phyloP scores from a whole-genome alignment of 768 basidiomycete genomes.

The Lyophyllum decastes region DNA sequence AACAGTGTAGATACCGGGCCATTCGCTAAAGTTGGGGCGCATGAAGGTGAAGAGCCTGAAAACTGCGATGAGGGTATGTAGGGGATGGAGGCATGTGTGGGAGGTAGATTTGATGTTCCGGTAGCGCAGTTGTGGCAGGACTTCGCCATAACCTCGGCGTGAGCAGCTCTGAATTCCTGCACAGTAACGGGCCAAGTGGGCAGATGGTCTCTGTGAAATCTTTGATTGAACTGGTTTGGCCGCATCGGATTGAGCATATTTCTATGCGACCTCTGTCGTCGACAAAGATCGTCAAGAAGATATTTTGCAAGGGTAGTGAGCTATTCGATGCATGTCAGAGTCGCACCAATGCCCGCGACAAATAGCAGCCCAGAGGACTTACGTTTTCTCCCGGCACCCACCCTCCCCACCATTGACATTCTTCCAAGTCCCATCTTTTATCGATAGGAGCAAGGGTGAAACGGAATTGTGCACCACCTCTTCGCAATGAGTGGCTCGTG shows the following conservation, averaged over 20 bases:
- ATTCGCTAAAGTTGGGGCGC: not conserved
- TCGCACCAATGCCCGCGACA: not conserved
- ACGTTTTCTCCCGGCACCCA: not conserved
- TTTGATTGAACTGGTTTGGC: not conserved
- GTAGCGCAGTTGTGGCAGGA: not conserved
- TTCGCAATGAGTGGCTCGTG: not conserved
- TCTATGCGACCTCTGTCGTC: not conserved
- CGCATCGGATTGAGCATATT: not conserved
- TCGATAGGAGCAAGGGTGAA: conserved; percentile 1
- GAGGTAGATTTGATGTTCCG: not conserved
- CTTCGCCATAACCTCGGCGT: not conserved
- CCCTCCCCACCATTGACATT: not conserved
- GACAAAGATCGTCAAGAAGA: not conserved
- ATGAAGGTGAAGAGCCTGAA: not conserved
- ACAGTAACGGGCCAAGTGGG: not conserved
- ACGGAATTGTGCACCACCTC: conserved; percentile 3
- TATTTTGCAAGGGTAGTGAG: not conserved
- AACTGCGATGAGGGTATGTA: not conserved
- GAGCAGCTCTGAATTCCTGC: not conserved
- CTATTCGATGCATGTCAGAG: not conserved
- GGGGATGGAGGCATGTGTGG: too few relatives aligned
- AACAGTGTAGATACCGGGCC: too few relatives aligned
- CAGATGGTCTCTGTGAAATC: not conserved
- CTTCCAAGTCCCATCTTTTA: not conserved
- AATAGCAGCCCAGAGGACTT: not conserved